phyloP scores from a whole-genome alignment of 2,329 filamentous ascomycete genomes.

The Sclerotinia subarctica region DNA sequence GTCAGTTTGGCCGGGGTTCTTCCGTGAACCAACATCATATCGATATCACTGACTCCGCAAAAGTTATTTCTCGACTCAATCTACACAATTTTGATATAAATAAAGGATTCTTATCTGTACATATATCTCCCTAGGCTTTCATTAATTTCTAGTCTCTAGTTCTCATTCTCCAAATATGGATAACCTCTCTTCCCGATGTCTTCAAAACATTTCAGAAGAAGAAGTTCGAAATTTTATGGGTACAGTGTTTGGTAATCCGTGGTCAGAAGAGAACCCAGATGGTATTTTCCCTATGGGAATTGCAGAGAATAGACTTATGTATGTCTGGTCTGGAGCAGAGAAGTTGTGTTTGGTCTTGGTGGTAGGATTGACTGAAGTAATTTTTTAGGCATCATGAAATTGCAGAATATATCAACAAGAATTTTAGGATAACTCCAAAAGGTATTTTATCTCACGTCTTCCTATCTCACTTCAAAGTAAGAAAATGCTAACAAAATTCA shows the following conservation, averaged over 20 bases:
- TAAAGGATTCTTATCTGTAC: not conserved
- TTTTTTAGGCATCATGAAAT: slow-evolving; percentile 23
- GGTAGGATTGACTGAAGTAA: not conserved
- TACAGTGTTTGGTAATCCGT: slow-evolving; percentile 23
- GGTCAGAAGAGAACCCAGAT: slow-evolving; percentile 19
- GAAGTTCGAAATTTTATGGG: slow-evolving; percentile 18
- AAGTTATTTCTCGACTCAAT: not conserved
- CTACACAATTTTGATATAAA: not conserved
- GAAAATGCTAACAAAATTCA: not conserved
- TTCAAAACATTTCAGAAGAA: slow-evolving; percentile 16
- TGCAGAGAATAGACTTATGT: slow-evolving; percentile 27
- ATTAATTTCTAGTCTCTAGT: not conserved
- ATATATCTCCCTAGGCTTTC: not conserved
- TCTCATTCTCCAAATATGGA: not conserved
- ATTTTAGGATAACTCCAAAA: slow-evolving; percentile 18
- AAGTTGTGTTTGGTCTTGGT: not conserved
- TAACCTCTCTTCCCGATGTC: slow-evolving; percentile 19
- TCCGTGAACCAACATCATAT: too few species aligned
- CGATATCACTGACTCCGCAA: not conserved
- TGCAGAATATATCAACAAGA: slow-evolving; percentile 18
- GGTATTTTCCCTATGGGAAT: slow-evolving; percentile 24
- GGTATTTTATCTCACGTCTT: not conserved
- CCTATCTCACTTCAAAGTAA: too few species aligned
- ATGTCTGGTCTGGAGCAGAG: not conserved
- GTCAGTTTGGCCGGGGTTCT: not conserved